Base-by-base conservation (phyloP, 2,329 filamentous ascomycete species). In the Venturiaceae sp. region DNA sequence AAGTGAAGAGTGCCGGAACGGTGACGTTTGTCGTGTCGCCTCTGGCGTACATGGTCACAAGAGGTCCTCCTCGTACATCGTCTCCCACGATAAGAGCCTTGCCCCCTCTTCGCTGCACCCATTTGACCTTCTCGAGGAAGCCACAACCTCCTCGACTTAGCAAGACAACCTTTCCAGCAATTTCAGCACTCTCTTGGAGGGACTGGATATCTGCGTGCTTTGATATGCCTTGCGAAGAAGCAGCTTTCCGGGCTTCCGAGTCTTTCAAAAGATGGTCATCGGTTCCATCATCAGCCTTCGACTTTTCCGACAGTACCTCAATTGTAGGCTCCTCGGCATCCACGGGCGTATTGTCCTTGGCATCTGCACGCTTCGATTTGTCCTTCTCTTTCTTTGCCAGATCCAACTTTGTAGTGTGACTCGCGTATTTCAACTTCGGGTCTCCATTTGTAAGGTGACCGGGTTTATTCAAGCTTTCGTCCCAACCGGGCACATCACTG, bases 31-130 rank as follows among this genome's bases (percentile, higher is more conserved):
- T 95, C 3, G 92, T 96, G 68, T 97, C 92, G 37, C 92, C 94
- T 66, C 89, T 85, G n/a, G 94, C 94, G 71, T 96, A 97, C 94
- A 99, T 99, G 65, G 95, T 94, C 55, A 97, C 89, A 61, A 99
- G 76, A 36, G 88, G 88, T 3, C 91, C 92, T 47, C 92, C 92
- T 61, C 89, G 88, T 60, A 89, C 87, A 70, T 96, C 88, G 71
- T 99, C 94, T 28, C 94, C 94, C 3, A 99, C 92, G 63, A 99
- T 95, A 61, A 99, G 78, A 36, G 90, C 94, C 60, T 91, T 81
- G 21, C 88, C 94, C 26, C 94, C 94, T 67, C 94, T 83, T 61
- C 91, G 83, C 71, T 99, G 94, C 13, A 88, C 90, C 94, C 94
- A 99, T 76, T 95, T 92, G 63, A 94, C 90, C 73, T 99, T 99